Evolutionary conservation across 495 filamentous ascomycete genomes (phyloP), one percentile per base, ranked within the genome.

Genomic region (Glarea lozoyensis): DNA sequence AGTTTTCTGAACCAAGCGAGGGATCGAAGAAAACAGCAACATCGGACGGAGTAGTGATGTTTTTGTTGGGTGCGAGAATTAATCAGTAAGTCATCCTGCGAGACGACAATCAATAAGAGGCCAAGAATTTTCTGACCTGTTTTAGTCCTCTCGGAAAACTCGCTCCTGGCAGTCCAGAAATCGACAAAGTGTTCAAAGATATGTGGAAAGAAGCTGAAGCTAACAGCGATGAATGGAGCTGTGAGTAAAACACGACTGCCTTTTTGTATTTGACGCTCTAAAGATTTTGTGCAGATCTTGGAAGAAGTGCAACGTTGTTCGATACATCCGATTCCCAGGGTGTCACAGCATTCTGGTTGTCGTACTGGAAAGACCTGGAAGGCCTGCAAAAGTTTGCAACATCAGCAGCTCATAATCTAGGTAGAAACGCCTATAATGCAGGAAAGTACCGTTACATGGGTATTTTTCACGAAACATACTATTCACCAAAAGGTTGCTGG

Each of bases 171-270:
- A 16, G 10, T 35, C 10, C 32, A 6, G 32, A 35, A 6, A 35
- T 35, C 32, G 32, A 35, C 17, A 35, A 35, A 35, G 32, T 16
- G 17, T 35, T 35, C 17, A 35, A 35, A 16, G 32, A 35, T 15
- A 35, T 35, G 32, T 35, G 32, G 32, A 35, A 35, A 16, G 32
- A 35, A 35, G 32, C 32, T 6, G 32, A 35, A 16, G 17, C 10
- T 9, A 35, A 35, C 17, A 9, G 15, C 10, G 17, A 6, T 11
- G 17, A 16, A 9, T 35, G 32, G 32, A 16, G 32, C 15, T 35
- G 32, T 35, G 6, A 35, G 15, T 35, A 11, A 16, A 6, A 35
- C 5, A 6, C 32, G 6, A 35, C 32, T 6, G 9, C 32, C 17
- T 35, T 35, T 16, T 35, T 9, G 10, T 35, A 6, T 35, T 35